These are phyloP conservation scores for Alternaria gansuensis DNA, from an alignment of 2,329 filamentous ascomycete genomes.

Conservation along the genomic window DNA sequence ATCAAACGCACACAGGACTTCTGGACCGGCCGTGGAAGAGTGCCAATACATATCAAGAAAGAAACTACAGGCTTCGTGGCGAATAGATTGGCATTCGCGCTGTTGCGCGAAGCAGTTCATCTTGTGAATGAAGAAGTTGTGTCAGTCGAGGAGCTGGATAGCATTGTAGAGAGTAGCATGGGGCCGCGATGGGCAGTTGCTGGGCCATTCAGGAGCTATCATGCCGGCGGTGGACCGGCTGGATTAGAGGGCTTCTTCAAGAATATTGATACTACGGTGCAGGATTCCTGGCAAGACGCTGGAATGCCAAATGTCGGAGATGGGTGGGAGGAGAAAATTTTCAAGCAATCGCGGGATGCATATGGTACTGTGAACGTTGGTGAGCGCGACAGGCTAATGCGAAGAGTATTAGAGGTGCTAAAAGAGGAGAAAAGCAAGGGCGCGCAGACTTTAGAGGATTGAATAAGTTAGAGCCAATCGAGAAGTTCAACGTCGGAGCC, in stretches of 20 bases:
- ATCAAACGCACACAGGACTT: constrained; percentile 57
- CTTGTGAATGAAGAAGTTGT: constrained; percentile 64
- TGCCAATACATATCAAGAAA: constrained; percentile 61
- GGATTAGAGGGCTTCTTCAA: constrained; percentile 64
- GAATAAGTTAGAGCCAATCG: neutral
- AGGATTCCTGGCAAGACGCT: constrained; percentile 63
- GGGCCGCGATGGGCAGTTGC: constrained; percentile 44
- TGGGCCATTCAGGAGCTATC: constrained; percentile 67
- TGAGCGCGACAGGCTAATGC: constrained; percentile 56
- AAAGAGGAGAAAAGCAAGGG: constrained; percentile 37
- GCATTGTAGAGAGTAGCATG: constrained; percentile 51
- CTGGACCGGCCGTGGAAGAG: constrained; percentile 55
- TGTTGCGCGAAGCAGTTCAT: constrained; percentile 65
- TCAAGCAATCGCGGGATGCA: constrained; percentile 56
- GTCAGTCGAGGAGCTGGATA: constrained; percentile 62
- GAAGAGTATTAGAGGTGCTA: constrained; percentile 53
- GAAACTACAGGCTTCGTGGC: constrained; percentile 66
- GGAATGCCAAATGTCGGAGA: constrained; percentile 56
- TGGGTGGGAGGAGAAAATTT: constrained; percentile 59
- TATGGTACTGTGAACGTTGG: constrained; percentile 58
- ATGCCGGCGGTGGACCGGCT: constrained; percentile 65
- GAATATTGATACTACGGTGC: constrained; percentile 65
- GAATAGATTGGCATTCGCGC: constrained; percentile 66
- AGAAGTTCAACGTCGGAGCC: neutral
- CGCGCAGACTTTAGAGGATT: neutral